Base-by-base conservation (phyloP, 2,329 filamentous ascomycete species). In the Cordyceps militaris region DNA sequence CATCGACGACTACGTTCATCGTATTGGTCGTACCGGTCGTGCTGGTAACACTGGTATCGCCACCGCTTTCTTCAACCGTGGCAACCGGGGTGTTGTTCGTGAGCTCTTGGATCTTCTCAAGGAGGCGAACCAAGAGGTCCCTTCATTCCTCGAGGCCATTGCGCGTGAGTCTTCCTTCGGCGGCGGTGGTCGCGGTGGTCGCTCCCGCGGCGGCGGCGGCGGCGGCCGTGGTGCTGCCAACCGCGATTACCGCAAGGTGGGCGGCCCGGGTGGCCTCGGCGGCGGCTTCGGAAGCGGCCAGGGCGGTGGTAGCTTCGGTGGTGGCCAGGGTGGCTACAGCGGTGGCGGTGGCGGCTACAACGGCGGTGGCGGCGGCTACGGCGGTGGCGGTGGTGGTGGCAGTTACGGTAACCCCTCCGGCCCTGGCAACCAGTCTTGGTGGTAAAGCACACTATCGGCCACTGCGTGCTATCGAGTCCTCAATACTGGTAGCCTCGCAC, bases 1-100 rank as follows among this genome's bases (percentile, higher is more conserved):
- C 70, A 96, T 97, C 68, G 94, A 97, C 69, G 94, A 97, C 76
- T 99, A 99, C 67, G 94, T 99, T 59, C 94, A 99, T 77, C 90
- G 94, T 74, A 99, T 99, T 69, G 94, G 94, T 87, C 94, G 94
- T 93, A 99, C 94, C 64, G 94, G 94, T 71, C 94, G 94, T 91
- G 94, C 94, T 64, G 94, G 94, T 74, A 99, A 99, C 82, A 97
- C 93, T 68, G 94, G 94, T 87, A 87, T 96, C 65, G 90, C 94
- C 6, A 99, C 94, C 66, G 94, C 94, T 58, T 99, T 99, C 83
- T 97, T 99, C 87, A 99, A 99, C 84, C 93, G 94, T 71, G 93
- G 93, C 70, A 99, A 99, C 82, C 91, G 94, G 68, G 94, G 94
- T 76, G 91, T 99, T 66, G 94, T 97, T 63, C 89, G 94, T 65